Evolutionary conservation across 768 basidiomycete species (phyloP).

Genomic region (Tephrocybe sp.): DNA sequence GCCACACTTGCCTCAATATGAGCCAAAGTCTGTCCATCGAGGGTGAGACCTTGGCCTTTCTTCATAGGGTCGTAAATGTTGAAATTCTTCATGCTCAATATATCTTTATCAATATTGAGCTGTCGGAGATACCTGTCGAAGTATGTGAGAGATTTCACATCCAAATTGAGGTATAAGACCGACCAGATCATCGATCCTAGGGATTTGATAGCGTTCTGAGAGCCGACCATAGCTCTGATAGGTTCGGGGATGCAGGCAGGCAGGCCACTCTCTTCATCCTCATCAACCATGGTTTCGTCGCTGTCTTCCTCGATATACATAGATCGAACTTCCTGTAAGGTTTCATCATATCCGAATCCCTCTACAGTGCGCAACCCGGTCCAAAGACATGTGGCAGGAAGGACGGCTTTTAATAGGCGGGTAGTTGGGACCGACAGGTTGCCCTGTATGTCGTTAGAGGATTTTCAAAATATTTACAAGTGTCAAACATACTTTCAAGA

Average conservation of each 20-base stretch:
- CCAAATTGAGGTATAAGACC: conserved; percentile 15
- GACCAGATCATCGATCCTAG: conserved; percentile 93
- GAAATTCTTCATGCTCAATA: conserved; percentile 96
- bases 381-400: conserved; percentile 86
- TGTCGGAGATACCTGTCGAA: conserved; percentile 75
- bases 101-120: conserved; percentile 94
- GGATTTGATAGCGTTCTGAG: conserved; percentile 72
- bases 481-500: conserved; percentile 66
- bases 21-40: conserved; percentile 94
- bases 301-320: conserved; percentile 55
- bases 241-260: conserved; percentile 59
- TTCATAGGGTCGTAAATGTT: conserved; percentile 97
- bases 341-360: conserved; percentile 75
- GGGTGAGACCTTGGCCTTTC: conserved; percentile 76
- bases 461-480: background rate
- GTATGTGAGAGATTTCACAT: conserved; percentile 17
- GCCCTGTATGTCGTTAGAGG: conserved; percentile 48
- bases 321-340: conserved; percentile 62
- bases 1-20: conserved; percentile 77
- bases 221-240: conserved; percentile 72
- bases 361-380: conserved; percentile 82
- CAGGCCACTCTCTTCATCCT: conserved; percentile 40
- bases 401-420: conserved; percentile 76
- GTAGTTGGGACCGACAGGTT: conserved; percentile 82
- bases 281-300: conserved; percentile 41